phyloP scores from a whole-genome alignment of 768 basidiomycete species.

The Serendipita sp. region DNA sequence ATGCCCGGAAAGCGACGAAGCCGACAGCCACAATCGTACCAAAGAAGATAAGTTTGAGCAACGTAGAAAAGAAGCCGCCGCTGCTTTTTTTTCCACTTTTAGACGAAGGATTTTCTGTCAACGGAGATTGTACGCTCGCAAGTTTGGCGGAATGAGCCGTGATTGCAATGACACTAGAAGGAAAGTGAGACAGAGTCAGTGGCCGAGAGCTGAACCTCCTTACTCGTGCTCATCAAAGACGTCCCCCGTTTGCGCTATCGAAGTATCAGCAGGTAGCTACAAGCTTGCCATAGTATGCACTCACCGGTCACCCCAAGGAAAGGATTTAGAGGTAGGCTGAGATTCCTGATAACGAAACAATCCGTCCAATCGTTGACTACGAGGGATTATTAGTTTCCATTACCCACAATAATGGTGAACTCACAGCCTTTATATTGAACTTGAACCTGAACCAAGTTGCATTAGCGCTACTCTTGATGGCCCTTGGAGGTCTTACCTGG shows the following conservation, averaged over 20 bases:
- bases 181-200: conserved; percentile 2
- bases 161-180: conserved; percentile 61
- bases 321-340: conserved; percentile 49
- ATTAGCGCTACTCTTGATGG: not conserved
- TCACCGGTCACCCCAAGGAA: conserved; percentile 42
- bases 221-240: conserved; percentile 87
- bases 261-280: conserved; percentile 28
- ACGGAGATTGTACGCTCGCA: conserved; percentile 23
- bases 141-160: conserved; percentile 61
- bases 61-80: too few relatives aligned
- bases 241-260: conserved; percentile 79
- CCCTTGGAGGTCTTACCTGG: conserved; percentile 41
- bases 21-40: conserved; percentile 27
- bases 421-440: conserved; percentile 76
- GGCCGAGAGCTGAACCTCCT: conserved; percentile 20
- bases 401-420: conserved; percentile 17
- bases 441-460: conserved; percentile 42
- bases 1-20: conserved; percentile 45
- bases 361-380: conserved; percentile 84
- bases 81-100: too few relatives aligned
- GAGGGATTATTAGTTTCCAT: not conserved
- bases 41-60: conserved; percentile 46
- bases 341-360: conserved; percentile 64
- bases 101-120: too few relatives aligned
- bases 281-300: not conserved